Base-by-base conservation (phyloP, 768 basidiomycete species). In the Trametes sanguinea region DNA sequence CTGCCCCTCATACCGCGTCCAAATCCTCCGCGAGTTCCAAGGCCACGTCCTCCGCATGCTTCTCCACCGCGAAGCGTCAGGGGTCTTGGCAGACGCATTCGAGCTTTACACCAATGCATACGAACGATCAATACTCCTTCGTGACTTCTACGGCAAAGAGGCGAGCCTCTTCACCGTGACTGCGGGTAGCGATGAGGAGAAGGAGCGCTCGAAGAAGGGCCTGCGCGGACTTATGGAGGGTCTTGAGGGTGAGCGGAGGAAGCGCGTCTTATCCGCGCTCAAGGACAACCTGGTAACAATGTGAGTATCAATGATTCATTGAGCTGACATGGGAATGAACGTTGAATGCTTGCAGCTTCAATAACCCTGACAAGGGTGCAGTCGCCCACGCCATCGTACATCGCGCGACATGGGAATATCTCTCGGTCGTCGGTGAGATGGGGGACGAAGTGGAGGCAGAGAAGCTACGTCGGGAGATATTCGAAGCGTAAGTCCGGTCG, bases 101-200 rank as follows among this genome's bases (percentile, higher is more conserved):
- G 94, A 95, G 71, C 81, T 95, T 0, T 90, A 94, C 69, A 83
- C 89, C 6, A 93, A 94, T 53, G 86, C 92, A 1, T 91, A 90
- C 65, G 94, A 96, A 68, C 85, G 92, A 17, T 83, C 88, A 0
- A 77, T 93, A 22, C 79, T 98, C 5, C 77, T 96, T 6, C 85
- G 89, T 16, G 92, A 94, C 62, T 94, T 97, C 65, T 98, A 94
- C 66, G 95, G 95, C 13, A 92, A 90, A 72, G 95, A 98, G 73
- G 88, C 87, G 0, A 78, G 81, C 2, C 75, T 98, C 33, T 94
- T 96, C 74, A 60, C 64, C 10, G 66, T 95, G 71, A 83, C 78
- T 0, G 76, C 70, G 17, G 85, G 85, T 13, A 86, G 82, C 47
- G 81, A 80, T 0, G 82, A 82, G 52, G 85, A 89, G 50, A 87